Evolutionary conservation across 1,284 basidiomycete genomes (phyloP).

Genomic region (Cutaneotrichosporon spelunceum): DNA sequence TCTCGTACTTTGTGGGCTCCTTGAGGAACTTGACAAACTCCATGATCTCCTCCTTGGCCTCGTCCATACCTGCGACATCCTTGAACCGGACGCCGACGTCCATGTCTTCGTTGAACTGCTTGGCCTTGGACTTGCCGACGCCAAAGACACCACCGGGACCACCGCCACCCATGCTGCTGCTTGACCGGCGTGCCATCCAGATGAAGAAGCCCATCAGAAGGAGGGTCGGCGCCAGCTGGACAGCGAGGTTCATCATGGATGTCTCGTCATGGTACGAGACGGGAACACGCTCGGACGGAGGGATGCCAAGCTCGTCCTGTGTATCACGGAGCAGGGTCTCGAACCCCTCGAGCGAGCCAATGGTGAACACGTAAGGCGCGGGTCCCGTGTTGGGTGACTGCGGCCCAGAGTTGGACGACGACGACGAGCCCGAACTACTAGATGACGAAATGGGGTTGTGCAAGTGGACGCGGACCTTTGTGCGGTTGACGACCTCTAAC

Average conservation of each 20-base stretch:
- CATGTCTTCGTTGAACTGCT: slow-evolving; percentile 96
- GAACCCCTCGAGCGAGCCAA: slow-evolving; percentile 95
- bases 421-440: slow-evolving; percentile 19
- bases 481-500: slow-evolving; percentile 87
- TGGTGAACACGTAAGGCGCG: slow-evolving; percentile 81
- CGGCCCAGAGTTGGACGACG: slow-evolving; percentile 23
- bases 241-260: slow-evolving; percentile 72
- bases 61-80: slow-evolving; percentile 98
- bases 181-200: slow-evolving; percentile 79
- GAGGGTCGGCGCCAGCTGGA: slow-evolving; percentile 92
- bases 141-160: slow-evolving; percentile 86
- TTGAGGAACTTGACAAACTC: slow-evolving; percentile 99
- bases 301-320: slow-evolving; percentile 87
- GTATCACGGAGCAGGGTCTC: slow-evolving; percentile 92
- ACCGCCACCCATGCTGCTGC: slow-evolving; percentile 56
- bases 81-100: slow-evolving; percentile 90
- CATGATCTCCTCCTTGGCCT: slow-evolving; percentile 99
- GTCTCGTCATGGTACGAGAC: slow-evolving; percentile 97
- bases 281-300: slow-evolving; percentile 87
- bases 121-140: slow-evolving; percentile 93
- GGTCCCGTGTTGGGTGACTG: slow-evolving; percentile 48
- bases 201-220: slow-evolving; percentile 85
- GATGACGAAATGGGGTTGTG: slow-evolving; percentile 42
- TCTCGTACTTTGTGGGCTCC: slow-evolving; percentile 90
- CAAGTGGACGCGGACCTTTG: slow-evolving; percentile 62